Conservation (phyloP, 805 yeast genomes). For the Yarrowia sp. region DNA sequence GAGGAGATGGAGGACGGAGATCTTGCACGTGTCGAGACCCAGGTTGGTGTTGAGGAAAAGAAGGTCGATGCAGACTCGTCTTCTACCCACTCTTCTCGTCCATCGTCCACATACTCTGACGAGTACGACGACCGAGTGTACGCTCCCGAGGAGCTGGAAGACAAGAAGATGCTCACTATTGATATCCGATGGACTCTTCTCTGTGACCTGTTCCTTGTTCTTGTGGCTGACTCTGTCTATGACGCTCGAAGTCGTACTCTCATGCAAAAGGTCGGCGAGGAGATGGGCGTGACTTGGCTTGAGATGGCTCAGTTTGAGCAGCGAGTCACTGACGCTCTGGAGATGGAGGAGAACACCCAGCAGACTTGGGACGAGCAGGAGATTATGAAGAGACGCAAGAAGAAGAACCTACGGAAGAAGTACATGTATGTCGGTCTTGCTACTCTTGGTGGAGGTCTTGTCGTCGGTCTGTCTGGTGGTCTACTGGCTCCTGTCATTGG, state of each 20-base stretch:
- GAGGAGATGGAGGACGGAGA: constrained; percentile 1
- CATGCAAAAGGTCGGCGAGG: constrained; percentile 62
- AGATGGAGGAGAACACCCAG: constrained; percentile 77
- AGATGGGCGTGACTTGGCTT: constrained; percentile 54
- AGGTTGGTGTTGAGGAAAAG: neutral
- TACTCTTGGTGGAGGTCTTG: constrained; percentile 91
- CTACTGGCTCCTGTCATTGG: constrained; percentile 96
- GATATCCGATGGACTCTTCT: constrained; percentile 91
- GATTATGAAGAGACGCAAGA: constrained; percentile 68
- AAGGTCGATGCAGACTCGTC: neutral
- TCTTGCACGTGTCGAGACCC: neutral
- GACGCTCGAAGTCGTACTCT: constrained; percentile 86
- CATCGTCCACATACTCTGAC: neutral
- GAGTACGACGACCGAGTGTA: constrained; percentile 26
- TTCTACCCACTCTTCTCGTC: neutral
- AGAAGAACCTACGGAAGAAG: constrained; percentile 58
- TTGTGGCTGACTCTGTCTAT: constrained; percentile 78
- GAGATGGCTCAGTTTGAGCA: constrained; percentile 88
- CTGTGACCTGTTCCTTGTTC: constrained; percentile 80
- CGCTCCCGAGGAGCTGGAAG: constrained; percentile 32
- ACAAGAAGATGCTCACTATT: constrained; percentile 45
- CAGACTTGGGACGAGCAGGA: constrained; percentile 71
- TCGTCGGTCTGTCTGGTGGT: constrained; percentile 93
- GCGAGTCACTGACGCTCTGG: constrained; percentile 83
- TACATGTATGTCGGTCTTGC: constrained; percentile 90